Base-by-base conservation (phyloP, 108 stramenopile genomes). In the Nitzschia palea region DNA sequence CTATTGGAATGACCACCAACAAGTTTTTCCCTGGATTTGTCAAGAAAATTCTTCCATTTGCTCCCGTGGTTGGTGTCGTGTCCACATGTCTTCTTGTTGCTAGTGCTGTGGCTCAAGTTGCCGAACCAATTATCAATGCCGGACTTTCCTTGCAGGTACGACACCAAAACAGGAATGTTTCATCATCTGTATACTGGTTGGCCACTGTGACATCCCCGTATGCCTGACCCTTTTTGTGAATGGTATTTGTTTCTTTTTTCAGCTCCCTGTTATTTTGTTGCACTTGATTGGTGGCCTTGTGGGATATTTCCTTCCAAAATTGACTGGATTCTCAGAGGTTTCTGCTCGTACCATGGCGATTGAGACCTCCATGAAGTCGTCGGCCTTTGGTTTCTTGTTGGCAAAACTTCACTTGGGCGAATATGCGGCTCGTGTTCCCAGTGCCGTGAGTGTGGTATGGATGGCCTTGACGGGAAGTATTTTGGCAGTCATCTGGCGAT, bases 311-410 rank as follows among this genome's bases (percentile, higher is more conserved):
- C 75, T 96, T 6, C 94, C 97, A 8, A 75, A 72, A 50, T 26
- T 81, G 22, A 79, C 94, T 62, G 95, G 95, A 56, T 97, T 97
- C 76, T 85, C 82, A 14, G 96, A 98, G 65, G 85, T 91, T 36
- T 77, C 91, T 27, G 90, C 85, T 58, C 93, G 97, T 54, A 98
- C 97, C 67, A 97, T 98, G 95, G 97, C 97, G 35, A 98, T 98
- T 71, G 97, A 98, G 73, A 97, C 96, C 0, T 90, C 95, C 65
- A 98, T 96, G 96, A 98, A 98, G 79, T 95, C 93, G 25, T 96
- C 95, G 10, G 97, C 96, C 6, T 98, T 98, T 70, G 97, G 96
- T 9, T 98, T 97, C 79, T 86, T 98, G 50, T 82, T 98, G 43
- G 97, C 97, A 64, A 97, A 96, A 71, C 89, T 98, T 62, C 97